A percentile compares a stretch with the other conserved stretches of the same genome.
Evolutionary conservation across 2,329 filamentous ascomycete species (phyloP).

Genomic region (Pseudogymnoascus sp.): DNA sequence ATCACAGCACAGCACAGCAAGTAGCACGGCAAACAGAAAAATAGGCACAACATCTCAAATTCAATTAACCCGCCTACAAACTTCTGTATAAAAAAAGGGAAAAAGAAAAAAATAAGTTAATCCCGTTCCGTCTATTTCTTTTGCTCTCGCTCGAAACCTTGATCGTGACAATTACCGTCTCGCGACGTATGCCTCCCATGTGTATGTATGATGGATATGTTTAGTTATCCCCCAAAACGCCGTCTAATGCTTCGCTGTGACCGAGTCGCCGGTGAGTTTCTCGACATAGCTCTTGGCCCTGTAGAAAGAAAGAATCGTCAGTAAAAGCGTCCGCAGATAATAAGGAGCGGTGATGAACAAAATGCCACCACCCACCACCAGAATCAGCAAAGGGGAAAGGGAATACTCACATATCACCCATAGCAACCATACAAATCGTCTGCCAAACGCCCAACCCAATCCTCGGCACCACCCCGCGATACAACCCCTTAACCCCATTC

Average conservation of each 20-base stretch:
- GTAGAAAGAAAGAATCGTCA: slow-evolving; percentile 27
- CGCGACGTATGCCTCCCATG: background rate
- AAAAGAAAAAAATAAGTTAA: too few relatives aligned
- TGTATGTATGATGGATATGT: background rate
- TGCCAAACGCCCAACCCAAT: slow-evolving; percentile 97
- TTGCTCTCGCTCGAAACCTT: background rate
- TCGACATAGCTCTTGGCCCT: slow-evolving; percentile 62
- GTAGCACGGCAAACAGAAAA: too few relatives aligned
- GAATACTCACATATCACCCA: slow-evolving; percentile 84
- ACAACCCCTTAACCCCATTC: slow-evolving; percentile 86
- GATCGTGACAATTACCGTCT: background rate
- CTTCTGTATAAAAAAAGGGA: background rate
- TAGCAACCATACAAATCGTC: slow-evolving; percentile 98
- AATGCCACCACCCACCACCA: background rate
- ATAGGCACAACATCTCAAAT: too few relatives aligned
- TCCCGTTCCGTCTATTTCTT: background rate
- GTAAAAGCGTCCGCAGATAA: background rate
- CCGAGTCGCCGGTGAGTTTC: slow-evolving; percentile 54
- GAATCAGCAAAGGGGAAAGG: slow-evolving; percentile 10
- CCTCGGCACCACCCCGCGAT: slow-evolving; percentile 89
- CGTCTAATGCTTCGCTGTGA: slow-evolving; percentile 59
- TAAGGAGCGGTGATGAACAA: background rate
- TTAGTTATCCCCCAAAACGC: background rate
- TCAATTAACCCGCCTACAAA: background rate
- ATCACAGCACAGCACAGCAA: too few relatives aligned